phyloP scores from a whole-genome alignment of 305 asterid species.

The Fraxinus nigra region DNA sequence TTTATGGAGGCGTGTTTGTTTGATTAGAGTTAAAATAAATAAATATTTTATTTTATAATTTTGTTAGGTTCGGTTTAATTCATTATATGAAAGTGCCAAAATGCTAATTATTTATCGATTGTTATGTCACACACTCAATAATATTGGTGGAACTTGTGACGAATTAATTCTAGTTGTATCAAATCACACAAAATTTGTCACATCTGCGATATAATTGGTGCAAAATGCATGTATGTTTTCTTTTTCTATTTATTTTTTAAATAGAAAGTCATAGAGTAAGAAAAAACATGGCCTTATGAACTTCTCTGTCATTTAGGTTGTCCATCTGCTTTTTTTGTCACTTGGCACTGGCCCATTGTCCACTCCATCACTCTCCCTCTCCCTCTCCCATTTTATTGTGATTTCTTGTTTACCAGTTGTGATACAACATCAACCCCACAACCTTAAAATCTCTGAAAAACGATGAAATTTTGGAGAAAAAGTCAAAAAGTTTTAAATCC shows the following conservation, averaged over 20 bases:
- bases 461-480: neutral
- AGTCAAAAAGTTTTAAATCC: neutral
- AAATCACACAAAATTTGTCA: no score
- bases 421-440: slow-evolving; percentile 9
- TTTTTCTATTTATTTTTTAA: no score
- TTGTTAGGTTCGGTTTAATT: neutral
- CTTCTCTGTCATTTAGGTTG: slow-evolving; percentile 29
- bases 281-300: slow-evolving; percentile 3
- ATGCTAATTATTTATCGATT: no score
- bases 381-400: slow-evolving; percentile 31
- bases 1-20: neutral
- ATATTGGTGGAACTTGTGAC: no score
- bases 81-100: neutral
- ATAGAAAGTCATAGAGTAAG: no score
- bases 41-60: no score
- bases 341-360: slow-evolving; percentile 46
- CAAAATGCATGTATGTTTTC: no score
- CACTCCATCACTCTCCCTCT: slow-evolving; percentile 38
- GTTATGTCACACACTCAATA: no score
- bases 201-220: no score
- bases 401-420: slow-evolving; percentile 35
- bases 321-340: slow-evolving; percentile 36
- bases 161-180: no score
- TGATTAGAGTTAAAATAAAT: neutral
- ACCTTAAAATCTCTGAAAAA: neutral